Base-by-base conservation (phyloP, 805 yeast genomes). In the Spathaspora passalidarum region DNA sequence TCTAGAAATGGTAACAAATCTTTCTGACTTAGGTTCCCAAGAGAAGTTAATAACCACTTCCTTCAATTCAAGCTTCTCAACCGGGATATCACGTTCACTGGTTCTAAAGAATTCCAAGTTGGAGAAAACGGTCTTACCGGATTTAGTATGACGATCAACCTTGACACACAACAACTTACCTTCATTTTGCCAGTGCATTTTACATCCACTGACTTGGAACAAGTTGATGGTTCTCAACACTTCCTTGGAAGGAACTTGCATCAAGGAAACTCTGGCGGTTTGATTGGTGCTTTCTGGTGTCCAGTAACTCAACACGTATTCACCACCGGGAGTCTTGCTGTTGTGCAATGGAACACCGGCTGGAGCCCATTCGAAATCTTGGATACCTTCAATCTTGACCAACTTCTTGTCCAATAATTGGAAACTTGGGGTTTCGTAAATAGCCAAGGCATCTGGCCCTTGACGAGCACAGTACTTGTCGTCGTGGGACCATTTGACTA, bases 131-230 rank as follows among this genome's bases (percentile, higher is more conserved):
- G 96, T 88, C 80, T 95, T 94, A 67, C 86, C 88, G 42, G 97
- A 86, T 70, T 94, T 94, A 47, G 97, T 88, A 71, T 90, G 96
- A 72, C 98, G 88, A 68, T 91, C 97, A 56, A 94, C 97, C 73
- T 88, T 89, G 62, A 91, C 95, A 73, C 97, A 88, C 63, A 94
- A 72, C 65, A 74, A 85, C 57, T 82, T 84, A 52, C 88, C 89
- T 56, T 86, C 83, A 53, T 81, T 84, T 72, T 94, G 98, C 99
- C 99, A 94, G 76, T 84, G 89, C 72, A 94, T 71, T 60, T 84
- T 79, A 70, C 94, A 89, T 62, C 86, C 92, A 47, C 89, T 80
- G 43, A 94, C 99, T 72, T 94, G 97, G 77, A 94, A 90, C 69
- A 94, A 76, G 69, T 92, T 91, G 56, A 92, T 84, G 49, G 96